Evolutionary conservation across 2,329 filamentous ascomycete species (phyloP), one percentile per base, ranked within the genome.

Genomic region (Neofusicoccum sp.): DNA sequence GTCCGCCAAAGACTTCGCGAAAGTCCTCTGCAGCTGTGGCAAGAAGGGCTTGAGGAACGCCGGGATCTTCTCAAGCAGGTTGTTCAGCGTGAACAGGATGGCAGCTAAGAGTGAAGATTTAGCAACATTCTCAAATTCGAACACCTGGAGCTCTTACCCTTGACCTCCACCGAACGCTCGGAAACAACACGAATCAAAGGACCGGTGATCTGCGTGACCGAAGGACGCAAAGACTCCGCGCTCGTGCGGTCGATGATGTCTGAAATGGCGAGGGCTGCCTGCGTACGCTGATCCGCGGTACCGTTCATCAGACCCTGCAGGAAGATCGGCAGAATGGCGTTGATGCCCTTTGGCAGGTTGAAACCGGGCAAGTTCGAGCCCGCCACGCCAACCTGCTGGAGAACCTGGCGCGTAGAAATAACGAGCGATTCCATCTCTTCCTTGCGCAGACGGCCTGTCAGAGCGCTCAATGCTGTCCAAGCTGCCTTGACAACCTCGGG

Each of bases 371-470:
- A 81, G 69, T 93, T 88, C 41, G 88, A 84, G 30, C 95, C 95
- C 43, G 92, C 80, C 45, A 96, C 90, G 67, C 96, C 95, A 48
- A 98, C 90, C 69, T 93, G 91, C 66, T 90, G 87, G 59, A 99
- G 82, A 1, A 90, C 88, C 74, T 96, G 90, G 62, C 93, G 84
- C 2, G 93, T 96, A 0, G 93, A 95, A 58, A 86, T 80, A 16
- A 96, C 92, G 47, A 99, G 82, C 0, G 89, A 87, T 72, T 99
- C 96, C 95, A 99, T 98, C 76, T 98, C 93, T 72, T 99, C 96
- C 76, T 99, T 99, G 71, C 88, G 89, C 63, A 99, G 84, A 68
- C 87, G 89, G 73, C 93, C 93, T 47, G 93, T 97, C 67, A 99
- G 89, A 61, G 90, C 90, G 67, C 80, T 91, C 62, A 99, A 84